Conservation (phyloP, 2,329 filamentous ascomycete genomes). For the Talaromyces sp. region DNA sequence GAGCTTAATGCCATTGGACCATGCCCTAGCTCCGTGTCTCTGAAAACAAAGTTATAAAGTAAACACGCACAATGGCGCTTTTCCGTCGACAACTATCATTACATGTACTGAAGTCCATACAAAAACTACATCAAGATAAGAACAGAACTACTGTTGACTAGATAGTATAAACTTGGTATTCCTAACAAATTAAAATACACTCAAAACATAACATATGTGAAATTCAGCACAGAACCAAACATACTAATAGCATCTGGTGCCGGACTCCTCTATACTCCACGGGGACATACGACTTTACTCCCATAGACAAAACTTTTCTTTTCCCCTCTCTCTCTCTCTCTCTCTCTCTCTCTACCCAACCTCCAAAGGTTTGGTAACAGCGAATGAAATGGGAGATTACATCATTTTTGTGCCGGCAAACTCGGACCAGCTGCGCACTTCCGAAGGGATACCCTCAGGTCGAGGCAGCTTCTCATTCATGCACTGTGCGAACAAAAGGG, state of each 20-base stretch:
- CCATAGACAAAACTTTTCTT: background rate
- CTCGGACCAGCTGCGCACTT: conserved; percentile 91
- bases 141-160: background rate
- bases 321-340: too few relatives aligned
- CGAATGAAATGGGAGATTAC: conserved; percentile 21
- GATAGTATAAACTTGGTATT: background rate
- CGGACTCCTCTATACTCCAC: conserved; percentile 2
- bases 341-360: background rate
- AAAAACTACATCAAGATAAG: background rate
- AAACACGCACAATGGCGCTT: too few relatives aligned
- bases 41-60: too few relatives aligned
- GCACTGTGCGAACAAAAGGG: conserved; percentile 90
- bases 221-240: background rate
- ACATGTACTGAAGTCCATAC: too few relatives aligned
- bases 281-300: background rate
- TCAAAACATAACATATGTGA: background rate
- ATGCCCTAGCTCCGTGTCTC: too few relatives aligned
- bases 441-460: conserved; percentile 77
- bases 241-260: background rate
- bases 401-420: conserved; percentile 69
- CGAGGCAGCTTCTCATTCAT: conserved; percentile 95
- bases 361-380: too few relatives aligned
- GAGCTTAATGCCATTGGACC: too few relatives aligned
- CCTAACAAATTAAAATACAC: background rate
- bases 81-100: too few relatives aligned